Evolutionary conservation across 306 rosid genomes (phyloP).

Genomic region (Mimosa bimucronata): DNA sequence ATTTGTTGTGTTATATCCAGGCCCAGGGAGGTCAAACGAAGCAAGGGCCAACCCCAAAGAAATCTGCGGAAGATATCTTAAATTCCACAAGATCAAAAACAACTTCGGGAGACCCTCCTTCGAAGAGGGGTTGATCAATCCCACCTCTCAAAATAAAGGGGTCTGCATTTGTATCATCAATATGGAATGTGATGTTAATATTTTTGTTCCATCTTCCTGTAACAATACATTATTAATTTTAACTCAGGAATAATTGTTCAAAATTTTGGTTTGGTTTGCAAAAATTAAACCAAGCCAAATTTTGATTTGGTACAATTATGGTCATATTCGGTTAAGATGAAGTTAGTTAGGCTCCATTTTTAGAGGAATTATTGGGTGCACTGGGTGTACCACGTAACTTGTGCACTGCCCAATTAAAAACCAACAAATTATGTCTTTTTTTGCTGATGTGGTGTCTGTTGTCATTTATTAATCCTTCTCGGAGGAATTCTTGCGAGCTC

Average conservation of each 20-base stretch:
- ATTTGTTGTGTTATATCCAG: conserved; percentile 24
- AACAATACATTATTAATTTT: conserved; percentile 5
- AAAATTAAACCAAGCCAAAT: neutral
- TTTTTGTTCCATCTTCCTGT: neutral
- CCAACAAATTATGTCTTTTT: too few species aligned
- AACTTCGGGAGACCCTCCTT: conserved; percentile 35
- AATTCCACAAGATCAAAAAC: conserved; percentile 42
- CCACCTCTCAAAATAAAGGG: neutral
- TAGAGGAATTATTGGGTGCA: neutral
- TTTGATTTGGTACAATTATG: neutral
- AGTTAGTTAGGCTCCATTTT: neutral
- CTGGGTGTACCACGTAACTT: too few species aligned
- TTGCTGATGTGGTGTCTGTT: too few species aligned
- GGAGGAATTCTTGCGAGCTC: too few species aligned
- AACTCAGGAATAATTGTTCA: neutral
- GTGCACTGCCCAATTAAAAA: too few species aligned
- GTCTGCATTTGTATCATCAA: neutral
- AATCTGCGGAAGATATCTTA: conserved; percentile 46
- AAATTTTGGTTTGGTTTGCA: neutral
- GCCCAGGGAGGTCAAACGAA: conserved; percentile 68
- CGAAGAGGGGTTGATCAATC: conserved; percentile 31
- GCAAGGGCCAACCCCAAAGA: conserved; percentile 56
- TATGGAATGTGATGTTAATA: neutral
- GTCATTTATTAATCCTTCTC: too few species aligned
- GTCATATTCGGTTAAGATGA: neutral